Evolutionary conservation across 176 grass and related monocot species (phyloP).

Genomic region (Canna indica): DNA sequence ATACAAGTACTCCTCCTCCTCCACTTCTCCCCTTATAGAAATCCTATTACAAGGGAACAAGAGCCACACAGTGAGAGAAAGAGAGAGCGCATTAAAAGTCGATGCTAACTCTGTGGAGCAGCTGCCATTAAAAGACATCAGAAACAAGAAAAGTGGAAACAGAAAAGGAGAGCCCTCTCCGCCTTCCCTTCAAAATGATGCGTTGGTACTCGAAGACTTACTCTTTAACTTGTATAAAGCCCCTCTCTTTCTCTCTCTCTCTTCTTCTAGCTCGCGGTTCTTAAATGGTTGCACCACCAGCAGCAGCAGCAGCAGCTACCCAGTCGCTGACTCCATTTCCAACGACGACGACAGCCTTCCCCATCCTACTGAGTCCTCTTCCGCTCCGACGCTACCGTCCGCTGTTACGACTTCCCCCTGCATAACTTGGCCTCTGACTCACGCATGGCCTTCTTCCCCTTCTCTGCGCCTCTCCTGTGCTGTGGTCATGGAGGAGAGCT

Average conservation of each 20-base stretch:
- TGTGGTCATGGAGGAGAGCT: neutral
- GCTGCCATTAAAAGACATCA: conserved; percentile 14
- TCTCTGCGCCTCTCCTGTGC: neutral
- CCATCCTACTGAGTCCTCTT: neutral
- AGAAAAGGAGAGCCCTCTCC: neutral
- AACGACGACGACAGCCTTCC: neutral
- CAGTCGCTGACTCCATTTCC: conserved; percentile 2
- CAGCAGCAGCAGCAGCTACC: too few species aligned
- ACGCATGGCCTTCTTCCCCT: too few species aligned
- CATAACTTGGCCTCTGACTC: too few species aligned
- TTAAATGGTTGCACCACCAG: too few species aligned
- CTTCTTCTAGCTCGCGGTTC: too few species aligned
- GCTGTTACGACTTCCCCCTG: too few species aligned
- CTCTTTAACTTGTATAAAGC: neutral
- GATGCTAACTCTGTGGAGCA: conserved; percentile 1
- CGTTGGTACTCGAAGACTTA: neutral
- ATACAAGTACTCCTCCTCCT: neutral
- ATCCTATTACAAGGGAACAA: conserved; percentile 7
- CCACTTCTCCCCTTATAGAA: neutral
- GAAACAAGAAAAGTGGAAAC: neutral
- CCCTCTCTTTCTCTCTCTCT: neutral
- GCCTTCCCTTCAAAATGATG: neutral
- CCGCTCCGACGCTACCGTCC: neutral
- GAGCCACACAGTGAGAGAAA: neutral
- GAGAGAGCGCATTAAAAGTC: neutral